Base-by-base conservation (phyloP, 2,329 filamentous ascomycete species). In the Endoconidiophora laricicola region DNA sequence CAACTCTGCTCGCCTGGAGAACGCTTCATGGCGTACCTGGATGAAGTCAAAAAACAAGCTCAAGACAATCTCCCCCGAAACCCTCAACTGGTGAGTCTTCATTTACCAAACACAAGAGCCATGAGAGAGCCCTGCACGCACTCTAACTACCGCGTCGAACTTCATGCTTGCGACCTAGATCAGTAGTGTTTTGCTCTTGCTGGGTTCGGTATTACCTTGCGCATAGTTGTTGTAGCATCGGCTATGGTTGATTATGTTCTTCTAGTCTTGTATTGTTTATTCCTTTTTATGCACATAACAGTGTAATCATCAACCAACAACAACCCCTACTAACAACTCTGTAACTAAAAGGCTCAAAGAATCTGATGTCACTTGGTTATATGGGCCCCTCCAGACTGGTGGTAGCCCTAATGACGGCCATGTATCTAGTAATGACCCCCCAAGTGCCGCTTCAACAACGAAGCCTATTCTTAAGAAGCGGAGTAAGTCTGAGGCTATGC, bases 21-120 rank as follows among this genome's bases (percentile, higher is more conserved):
- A 98, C 64, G 91, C 91, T 2, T 94, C 87, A 0, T 98, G 91
- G 91, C 76, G 91, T 61, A 91, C 87, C 1, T 96, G 91, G 91
- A 83, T 86, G 62, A 96, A 96, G 65, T 74, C 83, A 45, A 94
- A 94, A 66, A 83, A 93, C 63, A 78, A 83, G 39, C 70, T 96
- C 45, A 81, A 79, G 61, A 96, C 90, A 0, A 79, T 96, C 20
- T 87, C 86, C 6, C 87, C 91, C 2, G 88, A 95, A 64, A 85
- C 82, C 2, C 70, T 98, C 50, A 94, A 96, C 65, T 98, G 91
- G 90, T 94, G 66, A 59, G 79, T 71, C 38, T 10, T 18, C 9
- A 33, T 33, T 33, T 33, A 33, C 29, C 29, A 12, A 33, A 10
- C 29, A 33, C 4, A 33, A 33, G 7, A 33, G 9, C 5, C 9